Evolutionary conservation across 108 stramenopile genomes (phyloP).

Genomic region (Stephanodiscus triporus): DNA sequence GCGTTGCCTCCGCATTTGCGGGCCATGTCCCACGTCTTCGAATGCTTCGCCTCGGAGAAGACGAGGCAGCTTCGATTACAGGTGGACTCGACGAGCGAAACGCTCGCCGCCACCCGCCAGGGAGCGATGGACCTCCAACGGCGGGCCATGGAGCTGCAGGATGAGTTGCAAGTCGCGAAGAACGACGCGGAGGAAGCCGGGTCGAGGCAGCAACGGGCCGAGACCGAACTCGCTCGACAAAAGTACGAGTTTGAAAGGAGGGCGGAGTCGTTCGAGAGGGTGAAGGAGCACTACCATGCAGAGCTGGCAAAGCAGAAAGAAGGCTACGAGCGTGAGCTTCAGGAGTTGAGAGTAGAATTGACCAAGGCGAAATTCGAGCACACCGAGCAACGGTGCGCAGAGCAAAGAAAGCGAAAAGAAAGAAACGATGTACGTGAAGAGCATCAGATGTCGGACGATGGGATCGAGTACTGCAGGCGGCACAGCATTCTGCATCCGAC

Average conservation of each 20-base stretch:
- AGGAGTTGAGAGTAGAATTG: slow-evolving; percentile 9
- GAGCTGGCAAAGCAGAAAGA: slow-evolving; percentile 25
- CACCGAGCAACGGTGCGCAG: background rate
- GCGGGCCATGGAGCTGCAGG: slow-evolving; percentile 28
- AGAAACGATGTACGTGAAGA: background rate
- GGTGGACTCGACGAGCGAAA: slow-evolving; percentile 16
- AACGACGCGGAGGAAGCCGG: slow-evolving; percentile 15
- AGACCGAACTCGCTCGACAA: slow-evolving; percentile 25
- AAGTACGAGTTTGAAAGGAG: slow-evolving; percentile 32
- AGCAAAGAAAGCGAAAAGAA: background rate
- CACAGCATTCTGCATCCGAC: background rate
- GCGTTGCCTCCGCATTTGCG: slow-evolving; percentile 32
- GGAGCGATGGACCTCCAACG: slow-evolving; percentile 39
- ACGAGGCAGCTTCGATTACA: slow-evolving; percentile 25
- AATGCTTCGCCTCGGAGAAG: slow-evolving; percentile 21
- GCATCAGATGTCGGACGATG: background rate
- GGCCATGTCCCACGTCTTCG: slow-evolving; percentile 35
- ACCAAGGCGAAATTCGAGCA: background rate
- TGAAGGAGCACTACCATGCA: slow-evolving; percentile 26
- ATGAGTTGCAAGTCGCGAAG: slow-evolving; percentile 27
- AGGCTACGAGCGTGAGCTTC: slow-evolving; percentile 14
- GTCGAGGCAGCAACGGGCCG: slow-evolving; percentile 11
- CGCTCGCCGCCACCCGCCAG: slow-evolving; percentile 30
- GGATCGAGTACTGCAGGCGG: background rate
- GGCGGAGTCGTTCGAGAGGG: slow-evolving; percentile 30